These are phyloP conservation scores for Rhododendron mucronatum DNA, from an alignment of 148 eudicot genomes.

Conservation along the genomic window DNA sequence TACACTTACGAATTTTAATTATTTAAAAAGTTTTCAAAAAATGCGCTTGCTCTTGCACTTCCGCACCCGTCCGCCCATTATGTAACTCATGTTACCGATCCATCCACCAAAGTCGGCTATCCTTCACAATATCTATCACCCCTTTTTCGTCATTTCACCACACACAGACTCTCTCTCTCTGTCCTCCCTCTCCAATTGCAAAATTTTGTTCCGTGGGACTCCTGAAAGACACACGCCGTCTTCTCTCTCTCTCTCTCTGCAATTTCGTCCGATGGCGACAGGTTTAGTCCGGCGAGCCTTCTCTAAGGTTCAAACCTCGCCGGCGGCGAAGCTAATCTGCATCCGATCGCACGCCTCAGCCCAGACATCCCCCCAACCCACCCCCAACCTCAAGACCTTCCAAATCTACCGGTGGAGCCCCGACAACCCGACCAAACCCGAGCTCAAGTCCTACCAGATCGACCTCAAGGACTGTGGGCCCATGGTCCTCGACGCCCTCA, in stretches of 20 bases:
- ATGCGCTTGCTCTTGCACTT: no score
- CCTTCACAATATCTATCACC: not conserved
- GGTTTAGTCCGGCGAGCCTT: constrained; percentile 44
- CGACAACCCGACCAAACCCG: constrained; percentile 57
- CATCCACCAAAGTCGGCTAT: not conserved
- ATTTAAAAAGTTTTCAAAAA: no score
- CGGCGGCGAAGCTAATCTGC: constrained; percentile 23
- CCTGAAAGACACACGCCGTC: not conserved
- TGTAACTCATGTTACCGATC: no score
- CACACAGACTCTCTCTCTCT: not conserved
- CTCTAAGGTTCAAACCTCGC: constrained; percentile 19
- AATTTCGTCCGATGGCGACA: constrained; percentile 40
- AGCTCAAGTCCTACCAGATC: constrained; percentile 60
- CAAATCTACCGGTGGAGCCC: constrained; percentile 97
- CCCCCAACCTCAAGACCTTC: constrained; percentile 44
- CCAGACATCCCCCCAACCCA: constrained; percentile 2
- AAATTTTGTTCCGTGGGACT: not conserved
- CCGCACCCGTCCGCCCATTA: no score
- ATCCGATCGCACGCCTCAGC: constrained; percentile 39
- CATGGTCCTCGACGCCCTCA: constrained; percentile 89
- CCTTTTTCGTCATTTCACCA: not conserved
- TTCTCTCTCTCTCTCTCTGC: not conserved
- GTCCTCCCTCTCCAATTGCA: not conserved
- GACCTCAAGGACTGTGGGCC: constrained; percentile 92
- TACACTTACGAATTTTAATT: no score